Base-by-base conservation (phyloP, 768 basidiomycete genomes). In the Auriculariales sp. region DNA sequence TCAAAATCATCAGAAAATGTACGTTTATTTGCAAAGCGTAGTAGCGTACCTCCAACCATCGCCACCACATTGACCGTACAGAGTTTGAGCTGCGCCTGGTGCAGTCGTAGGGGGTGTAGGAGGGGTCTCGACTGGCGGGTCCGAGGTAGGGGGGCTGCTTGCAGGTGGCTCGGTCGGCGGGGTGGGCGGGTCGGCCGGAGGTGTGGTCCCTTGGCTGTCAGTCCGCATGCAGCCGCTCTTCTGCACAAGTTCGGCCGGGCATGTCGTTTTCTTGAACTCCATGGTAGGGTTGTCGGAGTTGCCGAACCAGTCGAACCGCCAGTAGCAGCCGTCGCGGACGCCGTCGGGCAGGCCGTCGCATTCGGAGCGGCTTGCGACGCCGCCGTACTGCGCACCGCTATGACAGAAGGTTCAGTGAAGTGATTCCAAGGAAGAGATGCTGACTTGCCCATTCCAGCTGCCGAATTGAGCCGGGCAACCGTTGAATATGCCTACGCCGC, bases 401-500 rank as follows among this genome's bases (percentile, higher is more conserved):
- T 35, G 17, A 28, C 42, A 24, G 10, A 29, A 52, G 17, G 28
- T 45, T 11, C 12, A 17, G 12, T 10, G 28, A 25, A 46, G n/a
- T 11, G 12, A 11, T 27, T 6, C 19, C 45, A 34, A 34, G 25
- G 19, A n/a, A 27, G 45, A 24, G 7, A 25, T 25, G 17, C 11
- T 15, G 15, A 32, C 35, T 36, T 36, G 22, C 35, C 49, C 50
- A 28, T 51, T 51, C 50, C 50, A 51, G 42, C 42, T 46, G 28
- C 54, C 54, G 49, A 54, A 55, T 47, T 55, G 54, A n/a, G 19
- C 46, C n/a, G 31, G 28, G 53, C 54, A 55, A 24, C 54, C 54
- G 19, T 31, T 29, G 31, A 52, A 44, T 32, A 55, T 39, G 28
- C 54, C 54, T 31, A 55, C 54, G 30, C 54, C 52, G 24, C 53